Evolutionary conservation across 805 yeast genomes (phyloP), one percentile per base, ranked within the genome.

Genomic region (Pichia eremophila): DNA sequence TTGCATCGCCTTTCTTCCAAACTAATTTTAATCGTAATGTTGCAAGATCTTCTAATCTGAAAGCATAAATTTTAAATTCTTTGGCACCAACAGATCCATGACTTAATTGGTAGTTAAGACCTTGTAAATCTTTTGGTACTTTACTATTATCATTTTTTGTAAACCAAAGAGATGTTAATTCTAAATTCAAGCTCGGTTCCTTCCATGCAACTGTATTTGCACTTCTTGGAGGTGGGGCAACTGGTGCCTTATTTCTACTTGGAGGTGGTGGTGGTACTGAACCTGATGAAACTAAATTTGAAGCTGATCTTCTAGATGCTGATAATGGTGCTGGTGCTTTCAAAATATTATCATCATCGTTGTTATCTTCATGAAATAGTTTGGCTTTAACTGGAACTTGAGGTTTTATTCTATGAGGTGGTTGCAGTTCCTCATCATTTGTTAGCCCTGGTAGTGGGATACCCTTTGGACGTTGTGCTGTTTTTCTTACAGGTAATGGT

Each of bases 101-200:
- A 15, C 67, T 57, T 1, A 58, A 55, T 5, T 63, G 60, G 47
- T 54, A 70, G 48, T 66, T 68, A 34, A 68, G 57, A 0, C 72
- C 72, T 22, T 56, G 43, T 4, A 77, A 58, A 41, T 60, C 60
- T 11, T 50, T 44, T 1, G 81, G 81, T n/a, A 74, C 47, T 19
- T 46, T 51, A 1, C 48, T 45, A 4, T 46, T 53, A 5, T 59
- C 51, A 9, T 59, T 55, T 14, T 63, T 57, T 1, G 71, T 65
- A 58, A 67, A 77, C 82, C 82, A 78, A 1, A 73, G 72, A 0
- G 71, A 55, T 0, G 57, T 45, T 4, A 77, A 58, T 41, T 76
- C 73, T 34, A 76, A 53, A 52, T 77, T 70, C 2, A 74, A 40
- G 0, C 58, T 56, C 0, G 77, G 75, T 8, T 57, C 56, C 35